These are phyloP conservation scores for Ascochyta koolunga DNA, from an alignment of 2,329 filamentous ascomycete species.

Conservation along the genomic window DNA sequence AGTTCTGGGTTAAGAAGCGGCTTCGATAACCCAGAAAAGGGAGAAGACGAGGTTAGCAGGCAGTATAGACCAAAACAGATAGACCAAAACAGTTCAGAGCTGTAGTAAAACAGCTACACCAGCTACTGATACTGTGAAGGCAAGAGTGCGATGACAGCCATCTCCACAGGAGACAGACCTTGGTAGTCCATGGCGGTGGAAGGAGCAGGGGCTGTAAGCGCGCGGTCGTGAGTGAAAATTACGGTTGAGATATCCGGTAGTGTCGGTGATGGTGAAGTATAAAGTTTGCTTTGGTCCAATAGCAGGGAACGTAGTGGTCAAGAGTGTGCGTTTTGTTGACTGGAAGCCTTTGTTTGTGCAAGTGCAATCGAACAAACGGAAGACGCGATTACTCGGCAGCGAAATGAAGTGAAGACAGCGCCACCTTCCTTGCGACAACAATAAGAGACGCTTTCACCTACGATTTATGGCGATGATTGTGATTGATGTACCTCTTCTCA, in stretches of 20 bases:
- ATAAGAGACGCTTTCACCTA: not conserved
- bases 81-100: not conserved
- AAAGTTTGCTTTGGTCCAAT: not conserved
- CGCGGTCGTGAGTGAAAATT: not conserved
- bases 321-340: not conserved
- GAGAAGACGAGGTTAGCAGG: not conserved
- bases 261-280: no score
- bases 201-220: not conserved
- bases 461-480: not conserved
- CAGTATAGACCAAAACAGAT: not conserved
- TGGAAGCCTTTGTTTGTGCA: not conserved
- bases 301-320: not conserved
- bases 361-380: not conserved
- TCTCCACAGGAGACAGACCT: not conserved
- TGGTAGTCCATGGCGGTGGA: not conserved
- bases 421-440: not conserved
- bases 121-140: not conserved
- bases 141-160: not conserved
- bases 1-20: not conserved
- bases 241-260: no score
- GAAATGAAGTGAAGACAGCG: constrained; percentile 1
- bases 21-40: not conserved
- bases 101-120: not conserved
- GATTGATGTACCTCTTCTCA: no score
- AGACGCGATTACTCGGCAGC: not conserved